phyloP scores from a whole-genome alignment of 352 stramenopile genomes.

The Phytophthora aleatoria region DNA sequence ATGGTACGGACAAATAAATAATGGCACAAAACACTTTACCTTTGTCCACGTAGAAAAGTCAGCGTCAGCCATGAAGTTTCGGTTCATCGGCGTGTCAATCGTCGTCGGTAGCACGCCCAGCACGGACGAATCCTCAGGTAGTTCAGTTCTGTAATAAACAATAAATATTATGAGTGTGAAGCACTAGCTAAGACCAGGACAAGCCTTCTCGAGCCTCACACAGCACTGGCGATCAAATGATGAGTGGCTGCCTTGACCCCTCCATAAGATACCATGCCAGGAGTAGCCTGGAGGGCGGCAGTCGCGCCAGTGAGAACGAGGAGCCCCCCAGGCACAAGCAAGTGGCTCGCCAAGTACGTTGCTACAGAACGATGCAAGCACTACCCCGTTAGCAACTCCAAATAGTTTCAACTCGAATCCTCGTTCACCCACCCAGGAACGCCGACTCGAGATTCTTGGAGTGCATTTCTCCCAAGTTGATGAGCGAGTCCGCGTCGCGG shows the following conservation, averaged over 20 bases:
- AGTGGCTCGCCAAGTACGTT: constrained; percentile 79
- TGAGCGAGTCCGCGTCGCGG: constrained; percentile 61
- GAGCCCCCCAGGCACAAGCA: constrained; percentile 64
- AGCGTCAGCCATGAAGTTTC: constrained; percentile 84
- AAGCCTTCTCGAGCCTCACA: constrained; percentile 47
- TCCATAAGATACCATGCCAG: constrained; percentile 88
- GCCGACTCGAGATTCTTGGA: constrained; percentile 83
- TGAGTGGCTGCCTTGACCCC: constrained; percentile 92
- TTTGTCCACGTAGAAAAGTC: constrained; percentile 88
- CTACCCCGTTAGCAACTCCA: neutral
- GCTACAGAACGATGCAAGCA: constrained; percentile 38
- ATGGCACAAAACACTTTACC: constrained; percentile 26
- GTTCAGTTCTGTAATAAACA: constrained; percentile 42
- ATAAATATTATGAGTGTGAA: constrained; percentile 3
- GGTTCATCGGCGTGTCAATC: constrained; percentile 91
- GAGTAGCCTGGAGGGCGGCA: constrained; percentile 76
- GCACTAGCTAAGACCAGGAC: neutral
- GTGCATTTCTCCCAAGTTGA: constrained; percentile 74
- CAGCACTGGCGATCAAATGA: constrained; percentile 83
- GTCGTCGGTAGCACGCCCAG: constrained; percentile 77
- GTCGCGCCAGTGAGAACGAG: constrained; percentile 85
- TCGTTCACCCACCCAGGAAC: constrained; percentile 50
- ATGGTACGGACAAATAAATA: neutral
- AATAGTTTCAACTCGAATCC: neutral
- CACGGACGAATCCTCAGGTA: constrained; percentile 57